Conservation (phyloP, 2,329 filamentous ascomycete genomes). For the Myriosclerotinia scirpicola region DNA sequence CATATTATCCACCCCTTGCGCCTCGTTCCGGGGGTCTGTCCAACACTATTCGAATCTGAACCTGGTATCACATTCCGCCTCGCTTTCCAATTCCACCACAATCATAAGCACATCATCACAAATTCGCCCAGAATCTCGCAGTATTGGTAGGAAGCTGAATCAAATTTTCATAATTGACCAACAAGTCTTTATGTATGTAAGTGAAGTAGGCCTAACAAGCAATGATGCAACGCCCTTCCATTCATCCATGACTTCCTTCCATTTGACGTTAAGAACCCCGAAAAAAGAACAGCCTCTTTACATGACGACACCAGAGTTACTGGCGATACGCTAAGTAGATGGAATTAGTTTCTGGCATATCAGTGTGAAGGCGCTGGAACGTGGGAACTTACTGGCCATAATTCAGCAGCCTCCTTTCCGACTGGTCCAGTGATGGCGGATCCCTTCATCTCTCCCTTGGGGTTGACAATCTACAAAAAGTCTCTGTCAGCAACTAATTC, state of each 20-base stretch:
- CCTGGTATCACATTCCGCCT: not conserved
- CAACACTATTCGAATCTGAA: not conserved
- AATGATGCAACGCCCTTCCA: constrained; percentile 23
- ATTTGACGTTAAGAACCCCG: constrained; percentile 33
- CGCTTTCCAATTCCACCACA: not conserved
- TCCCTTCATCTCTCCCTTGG: constrained; percentile 99
- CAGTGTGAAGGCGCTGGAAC: not conserved
- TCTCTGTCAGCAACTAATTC: constrained; percentile 43
- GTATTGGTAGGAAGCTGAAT: constrained; percentile 24
- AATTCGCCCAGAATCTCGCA: constrained; percentile 5
- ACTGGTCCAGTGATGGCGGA: constrained; percentile 98
- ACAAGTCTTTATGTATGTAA: constrained; percentile 22
- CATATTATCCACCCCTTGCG: not conserved
- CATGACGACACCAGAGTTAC: constrained; percentile 99
- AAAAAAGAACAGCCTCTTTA: constrained; percentile 55
- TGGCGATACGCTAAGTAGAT: constrained; percentile 81
- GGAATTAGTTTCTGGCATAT: constrained; percentile 41
- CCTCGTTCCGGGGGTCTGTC: not conserved
- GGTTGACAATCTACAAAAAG: constrained; percentile 86
- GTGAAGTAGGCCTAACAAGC: constrained; percentile 21
- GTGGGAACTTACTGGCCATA: constrained; percentile 81
- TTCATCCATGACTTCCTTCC: constrained; percentile 24
- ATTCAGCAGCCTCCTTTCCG: constrained; percentile 99
- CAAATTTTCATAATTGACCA: constrained; percentile 23
- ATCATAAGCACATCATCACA: constrained; percentile 16